phyloP scores from a whole-genome alignment of 164 flowering plant species.

The Litsea cubeba region DNA sequence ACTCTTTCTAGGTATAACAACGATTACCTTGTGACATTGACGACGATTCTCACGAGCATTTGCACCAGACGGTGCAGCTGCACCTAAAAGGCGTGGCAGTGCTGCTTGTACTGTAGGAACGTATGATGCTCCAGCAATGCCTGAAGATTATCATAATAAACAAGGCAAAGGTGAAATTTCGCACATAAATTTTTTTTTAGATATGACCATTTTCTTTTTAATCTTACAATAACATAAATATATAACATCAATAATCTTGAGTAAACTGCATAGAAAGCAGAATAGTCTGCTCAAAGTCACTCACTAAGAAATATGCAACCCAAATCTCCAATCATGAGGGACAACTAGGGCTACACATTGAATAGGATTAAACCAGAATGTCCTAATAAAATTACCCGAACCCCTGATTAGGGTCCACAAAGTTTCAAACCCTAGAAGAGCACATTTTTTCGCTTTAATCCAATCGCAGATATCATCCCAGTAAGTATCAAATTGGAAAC shows the following conservation, averaged over 20 bases:
- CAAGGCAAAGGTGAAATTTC: not conserved
- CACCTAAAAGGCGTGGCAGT: conserved; percentile 84
- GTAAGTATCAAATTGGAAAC: no score
- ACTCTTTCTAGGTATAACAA: not conserved
- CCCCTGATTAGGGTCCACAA: no score
- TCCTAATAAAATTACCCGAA: no score
- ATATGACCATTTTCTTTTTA: not conserved
- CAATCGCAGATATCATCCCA: no score
- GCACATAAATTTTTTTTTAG: no score
- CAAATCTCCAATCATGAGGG: not conserved
- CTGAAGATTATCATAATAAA: conserved; percentile 26
- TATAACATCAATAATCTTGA: not conserved
- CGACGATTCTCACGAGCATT: conserved; percentile 95
- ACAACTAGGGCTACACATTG: no score
- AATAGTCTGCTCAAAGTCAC: not conserved
- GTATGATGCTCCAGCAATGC: conserved; percentile 92
- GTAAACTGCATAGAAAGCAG: not conserved
- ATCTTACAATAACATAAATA: no score
- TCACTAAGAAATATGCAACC: not conserved
- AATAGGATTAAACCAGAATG: no score
- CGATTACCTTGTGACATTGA: conserved; percentile 79
- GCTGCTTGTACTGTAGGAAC: conserved; percentile 90
- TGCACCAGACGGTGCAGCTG: conserved; percentile 89
- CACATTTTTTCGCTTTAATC: no score
- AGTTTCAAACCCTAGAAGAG: no score